These are phyloP conservation scores for Trypethelium eluteriae DNA, from an alignment of 495 filamentous ascomycete genomes.

Conservation along the genomic window DNA sequence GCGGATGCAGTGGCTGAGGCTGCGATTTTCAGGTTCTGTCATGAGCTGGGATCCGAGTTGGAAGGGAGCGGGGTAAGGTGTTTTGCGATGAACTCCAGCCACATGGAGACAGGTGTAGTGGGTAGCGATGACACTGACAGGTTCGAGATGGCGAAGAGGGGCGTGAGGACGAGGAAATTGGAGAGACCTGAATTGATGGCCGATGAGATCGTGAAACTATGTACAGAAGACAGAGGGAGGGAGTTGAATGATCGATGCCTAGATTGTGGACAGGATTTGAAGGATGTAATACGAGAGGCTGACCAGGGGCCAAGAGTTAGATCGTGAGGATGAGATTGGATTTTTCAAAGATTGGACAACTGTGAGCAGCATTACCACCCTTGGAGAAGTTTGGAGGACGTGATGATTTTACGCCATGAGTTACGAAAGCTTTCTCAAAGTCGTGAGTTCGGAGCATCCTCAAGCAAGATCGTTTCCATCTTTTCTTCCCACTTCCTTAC, in stretches of 20 bases:
- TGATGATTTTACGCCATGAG: not conserved
- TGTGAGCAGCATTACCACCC: slow-evolving; percentile 7
- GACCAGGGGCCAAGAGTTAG: slow-evolving; percentile 17
- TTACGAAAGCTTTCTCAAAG: not conserved
- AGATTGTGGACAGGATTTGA: slow-evolving; percentile 14
- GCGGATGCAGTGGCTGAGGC: slow-evolving; percentile 24
- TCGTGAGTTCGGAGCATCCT: not conserved
- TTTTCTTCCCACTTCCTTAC: slow-evolving; percentile 13
- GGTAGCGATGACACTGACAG: slow-evolving; percentile 16
- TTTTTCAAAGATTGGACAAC: slow-evolving; percentile 12
- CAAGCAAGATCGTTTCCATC: slow-evolving; percentile 19
- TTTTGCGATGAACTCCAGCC: slow-evolving; percentile 18
- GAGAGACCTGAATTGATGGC: slow-evolving; percentile 13
- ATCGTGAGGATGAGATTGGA: slow-evolving; percentile 19
- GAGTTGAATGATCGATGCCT: slow-evolving; percentile 14
- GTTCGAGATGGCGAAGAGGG: slow-evolving; percentile 12
- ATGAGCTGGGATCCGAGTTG: slow-evolving; percentile 18
- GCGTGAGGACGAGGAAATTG: slow-evolving; percentile 12
- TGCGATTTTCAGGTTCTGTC: slow-evolving; percentile 22
- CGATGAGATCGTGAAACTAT: slow-evolving; percentile 15
- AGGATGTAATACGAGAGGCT: slow-evolving; percentile 17
- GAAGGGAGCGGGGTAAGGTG: slow-evolving; percentile 14
- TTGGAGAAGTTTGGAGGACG: not conserved
- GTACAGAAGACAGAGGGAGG: slow-evolving; percentile 18
- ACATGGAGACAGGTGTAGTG: slow-evolving; percentile 14